phyloP scores from a whole-genome alignment of 768 basidiomycete genomes.

The Boletus sp. region DNA sequence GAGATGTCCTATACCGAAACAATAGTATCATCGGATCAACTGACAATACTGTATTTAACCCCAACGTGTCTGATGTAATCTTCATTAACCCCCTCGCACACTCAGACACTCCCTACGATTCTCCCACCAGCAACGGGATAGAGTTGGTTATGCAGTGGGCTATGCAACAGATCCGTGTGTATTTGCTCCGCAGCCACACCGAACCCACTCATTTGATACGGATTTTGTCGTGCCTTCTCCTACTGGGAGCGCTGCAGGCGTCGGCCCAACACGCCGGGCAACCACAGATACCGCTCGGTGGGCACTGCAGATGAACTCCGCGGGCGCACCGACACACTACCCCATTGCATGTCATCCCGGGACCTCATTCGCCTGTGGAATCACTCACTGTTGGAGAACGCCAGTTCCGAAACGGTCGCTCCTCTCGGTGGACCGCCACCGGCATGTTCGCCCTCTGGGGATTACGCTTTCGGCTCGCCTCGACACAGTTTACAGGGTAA shows the following conservation, averaged over 20 bases:
- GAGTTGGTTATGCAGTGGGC: slow-evolving; percentile 45
- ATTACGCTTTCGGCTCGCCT: slow-evolving; percentile 26
- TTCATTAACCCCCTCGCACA: too few species aligned
- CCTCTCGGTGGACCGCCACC: slow-evolving; percentile 11
- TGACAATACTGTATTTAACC: slow-evolving; percentile 35
- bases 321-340: slow-evolving; percentile 17
- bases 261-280: slow-evolving; percentile 23
- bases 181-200: slow-evolving; percentile 54
- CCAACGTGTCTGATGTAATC: slow-evolving; percentile 38
- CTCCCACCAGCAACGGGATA: slow-evolving; percentile 55
- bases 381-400: not conserved
- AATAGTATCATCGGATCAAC: slow-evolving; percentile 28
- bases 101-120: too few species aligned
- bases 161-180: slow-evolving; percentile 44
- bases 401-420: slow-evolving; percentile 2
- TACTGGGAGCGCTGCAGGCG: too few species aligned
- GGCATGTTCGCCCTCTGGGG: slow-evolving; percentile 4
- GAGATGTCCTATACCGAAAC: slow-evolving; percentile 31
- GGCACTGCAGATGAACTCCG: slow-evolving; percentile 30
- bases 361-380: not conserved
- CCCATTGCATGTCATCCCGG: slow-evolving; percentile 20
- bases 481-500: slow-evolving; percentile 24
- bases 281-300: slow-evolving; percentile 31
- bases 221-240: slow-evolving; percentile 6
- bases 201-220: slow-evolving; percentile 11